Percentiles rank a stretch among this genome's conserved stretches.
Evolutionary conservation across 139 green algal species (phyloP).

Genomic region (Chlorella sorokiniana): DNA sequence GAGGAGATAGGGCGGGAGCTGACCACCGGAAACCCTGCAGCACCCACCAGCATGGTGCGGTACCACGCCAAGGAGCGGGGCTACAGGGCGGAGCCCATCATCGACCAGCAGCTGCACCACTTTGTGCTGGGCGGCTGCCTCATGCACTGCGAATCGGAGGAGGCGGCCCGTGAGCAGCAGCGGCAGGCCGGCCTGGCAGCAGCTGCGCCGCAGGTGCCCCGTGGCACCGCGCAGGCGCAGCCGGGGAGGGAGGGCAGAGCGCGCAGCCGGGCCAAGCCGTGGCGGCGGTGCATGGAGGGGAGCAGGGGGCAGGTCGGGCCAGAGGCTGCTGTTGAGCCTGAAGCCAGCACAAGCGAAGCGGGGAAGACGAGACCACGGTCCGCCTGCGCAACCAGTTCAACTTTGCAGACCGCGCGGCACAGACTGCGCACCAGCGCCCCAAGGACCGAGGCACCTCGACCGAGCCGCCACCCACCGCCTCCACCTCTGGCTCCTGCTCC

Average conservation of each 20-base stretch:
- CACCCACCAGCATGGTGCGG: slow-evolving; percentile 79
- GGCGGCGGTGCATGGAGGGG: neutral
- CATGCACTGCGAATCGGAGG: slow-evolving; percentile 75
- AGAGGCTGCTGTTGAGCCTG: neutral
- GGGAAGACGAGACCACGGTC: neutral
- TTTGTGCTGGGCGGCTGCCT: slow-evolving; percentile 84
- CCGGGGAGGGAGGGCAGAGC: too few relatives aligned
- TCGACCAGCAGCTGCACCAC: slow-evolving; percentile 83
- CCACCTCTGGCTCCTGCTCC: slow-evolving; percentile 68
- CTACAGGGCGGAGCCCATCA: slow-evolving; percentile 83
- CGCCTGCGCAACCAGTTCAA: slow-evolving; percentile 94
- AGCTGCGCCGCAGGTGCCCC: neutral
- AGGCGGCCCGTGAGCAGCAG: slow-evolving; percentile 60
- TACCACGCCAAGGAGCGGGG: slow-evolving; percentile 36
- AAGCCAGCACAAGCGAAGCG: neutral
- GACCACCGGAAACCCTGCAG: slow-evolving; percentile 83
- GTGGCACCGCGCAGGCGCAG: too few relatives aligned
- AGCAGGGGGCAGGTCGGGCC: neutral
- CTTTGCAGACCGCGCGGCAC: slow-evolving; percentile 82
- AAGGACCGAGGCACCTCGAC: slow-evolving; percentile 76
- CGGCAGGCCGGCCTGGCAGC: neutral
- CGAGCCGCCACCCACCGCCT: slow-evolving; percentile 74
- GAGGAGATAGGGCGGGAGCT: slow-evolving; percentile 89
- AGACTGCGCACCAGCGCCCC: slow-evolving; percentile 68
- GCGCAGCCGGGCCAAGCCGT: too few relatives aligned